Base-by-base conservation (phyloP, 1,139 yeast genomes). In the Yamadazyma songkhlaensis region DNA sequence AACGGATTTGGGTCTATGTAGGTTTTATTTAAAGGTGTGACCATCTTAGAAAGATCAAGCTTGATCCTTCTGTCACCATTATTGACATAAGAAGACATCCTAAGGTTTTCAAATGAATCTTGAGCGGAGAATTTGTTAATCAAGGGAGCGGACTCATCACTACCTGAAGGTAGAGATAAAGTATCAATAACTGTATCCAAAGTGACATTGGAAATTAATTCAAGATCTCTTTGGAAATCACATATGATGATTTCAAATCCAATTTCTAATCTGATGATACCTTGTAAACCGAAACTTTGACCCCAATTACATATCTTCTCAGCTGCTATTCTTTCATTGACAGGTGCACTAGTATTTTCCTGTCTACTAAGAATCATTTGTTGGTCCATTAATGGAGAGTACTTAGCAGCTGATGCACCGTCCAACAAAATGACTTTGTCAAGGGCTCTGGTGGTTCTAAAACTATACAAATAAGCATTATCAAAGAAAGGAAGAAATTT, bases 341-440 rank as follows among this genome's bases (percentile, higher is more conserved):
- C 62, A 3, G 50, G 46, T 1, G 25, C 51, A n/a, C 54, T 54
- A 17, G 54, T 51, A 13, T 57, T 49, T 11, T 31, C n/a, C 40
- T 52, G 53, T 36, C 41, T 60, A 9, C 73, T 60, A 12, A 72
- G 53, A 29, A 75, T 43, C 41, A 57, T 49, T 46, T 78, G 83
- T n/a, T 79, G 74, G 49, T 78, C 83, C 81, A 76, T 76, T 49
- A 72, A 77, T 3, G 82, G 82, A 1, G 73, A 60, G 0, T 62
- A 53, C 50, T 78, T 78, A 0, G 81, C 75, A 13, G 81, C 83
- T 23, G 81, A 76, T 0, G 82, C 81, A 6, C 84, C 83, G 43
- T 78, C 82, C 12, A 78, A 51, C 38, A 66, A 65, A 9, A 78
- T 58, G 26, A 78, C 51, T 41, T 63, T 69, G 43, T 62, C 64